phyloP scores from a whole-genome alignment of 345 rosid species.

The Eucalyptus curtisii region DNA sequence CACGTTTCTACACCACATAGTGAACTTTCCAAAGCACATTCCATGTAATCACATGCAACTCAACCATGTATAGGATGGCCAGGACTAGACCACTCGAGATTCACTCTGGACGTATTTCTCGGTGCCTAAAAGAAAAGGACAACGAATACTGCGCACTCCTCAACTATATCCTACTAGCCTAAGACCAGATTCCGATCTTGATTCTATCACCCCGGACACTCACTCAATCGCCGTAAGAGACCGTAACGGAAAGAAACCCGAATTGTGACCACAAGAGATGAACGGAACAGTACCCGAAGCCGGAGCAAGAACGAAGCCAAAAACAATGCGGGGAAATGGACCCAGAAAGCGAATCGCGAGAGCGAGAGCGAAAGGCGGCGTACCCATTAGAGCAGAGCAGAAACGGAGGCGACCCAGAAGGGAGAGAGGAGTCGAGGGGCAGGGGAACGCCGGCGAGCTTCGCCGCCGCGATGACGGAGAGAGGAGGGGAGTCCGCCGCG shows the following conservation, averaged over 20 bases:
- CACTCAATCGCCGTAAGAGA: no score
- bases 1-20: background rate
- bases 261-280: background rate
- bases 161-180: background rate
- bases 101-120: background rate
- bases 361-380: background rate
- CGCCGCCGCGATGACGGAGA: constrained; percentile 34
- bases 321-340: background rate
- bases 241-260: background rate
- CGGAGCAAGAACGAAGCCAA: background rate
- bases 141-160: background rate
- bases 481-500: constrained; percentile 43
- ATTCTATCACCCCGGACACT: background rate
- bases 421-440: constrained; percentile 1
- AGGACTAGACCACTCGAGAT: background rate
- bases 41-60: background rate
- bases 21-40: background rate
- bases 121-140: background rate
- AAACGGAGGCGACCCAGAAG: constrained; percentile 27
- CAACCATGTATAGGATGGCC: background rate
- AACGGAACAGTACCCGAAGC: background rate
- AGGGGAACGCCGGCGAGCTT: constrained; percentile 31
- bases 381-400: constrained; percentile 66
- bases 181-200: background rate
- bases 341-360: background rate